Base-by-base conservation (phyloP, 176 grass and related monocot species). In the Alloteropsis semialata region DNA sequence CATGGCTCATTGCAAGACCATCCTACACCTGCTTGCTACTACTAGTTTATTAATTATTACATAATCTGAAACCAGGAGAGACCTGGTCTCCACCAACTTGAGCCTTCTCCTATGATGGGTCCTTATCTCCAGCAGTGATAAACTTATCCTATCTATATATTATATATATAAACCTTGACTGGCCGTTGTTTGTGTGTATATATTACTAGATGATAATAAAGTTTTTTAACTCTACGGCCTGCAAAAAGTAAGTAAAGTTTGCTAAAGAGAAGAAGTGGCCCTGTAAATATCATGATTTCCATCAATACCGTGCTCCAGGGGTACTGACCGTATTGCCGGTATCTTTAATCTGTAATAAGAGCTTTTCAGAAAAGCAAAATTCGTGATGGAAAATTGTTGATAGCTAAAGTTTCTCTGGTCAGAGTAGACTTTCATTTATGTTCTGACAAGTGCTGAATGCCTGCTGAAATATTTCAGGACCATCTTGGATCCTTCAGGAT, bases 321-420 rank as follows among this genome's bases (percentile, higher is more conserved):
- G 83, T 55, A 89, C 87, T 89, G 88, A 70, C 77, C 73, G 69
- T 85, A 86, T 78, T 82, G 88, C 78, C 65, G 88, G 83, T 63
- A 90, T 90, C 83, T 90, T 82, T 82, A 78, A 82, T 78, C 72
- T 86, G 78, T 16, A 56, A 86, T 50, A 56, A 63, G 83, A 86
- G 79, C 78, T 72, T 90, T 86, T 71, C 15, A 64, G 30, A 72
- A 85, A 86, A 77, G 82, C 72, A 77, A 57, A 57, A 46, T 29
- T 63, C 33, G 54, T 76, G 62, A 45, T 81, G 42, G 50, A 75
- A 48, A 78, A 75, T 74, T 51, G 49, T 82, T 81, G 63, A 51
- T 71, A 45, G 78, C 43, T 75, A 89, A 89, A 89, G 82, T 67
- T 42, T 18, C 43, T 33, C 36, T 75, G 54, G 62, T 81, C 51